Percentiles rank a stretch among this genome's conserved stretches.
phyloP scores from a whole-genome alignment of 2,329 filamentous ascomycete species.

The Calonectria pseudoturangicola region DNA sequence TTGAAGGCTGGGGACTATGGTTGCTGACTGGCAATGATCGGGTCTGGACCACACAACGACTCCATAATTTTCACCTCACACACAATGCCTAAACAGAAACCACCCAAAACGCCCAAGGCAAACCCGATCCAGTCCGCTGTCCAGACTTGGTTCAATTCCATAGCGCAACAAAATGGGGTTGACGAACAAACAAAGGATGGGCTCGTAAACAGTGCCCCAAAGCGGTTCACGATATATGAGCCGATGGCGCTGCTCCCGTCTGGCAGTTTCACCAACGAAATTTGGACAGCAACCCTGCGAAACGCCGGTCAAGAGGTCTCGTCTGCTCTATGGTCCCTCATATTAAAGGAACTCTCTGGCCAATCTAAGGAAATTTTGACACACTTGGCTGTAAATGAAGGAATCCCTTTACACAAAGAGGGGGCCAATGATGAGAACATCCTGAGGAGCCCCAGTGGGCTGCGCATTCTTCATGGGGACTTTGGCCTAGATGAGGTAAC shows the following conservation, averaged over 20 bases:
- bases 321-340: constrained; percentile 66
- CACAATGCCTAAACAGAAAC: constrained; percentile 54
- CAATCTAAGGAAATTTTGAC: constrained; percentile 67
- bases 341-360: constrained; percentile 68
- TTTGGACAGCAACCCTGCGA: constrained; percentile 64
- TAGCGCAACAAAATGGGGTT: constrained; percentile 26
- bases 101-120: constrained; percentile 45
- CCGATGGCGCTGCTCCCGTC: constrained; percentile 77
- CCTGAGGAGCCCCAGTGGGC: constrained; percentile 81
- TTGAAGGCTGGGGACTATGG: not conserved
- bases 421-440: constrained; percentile 74
- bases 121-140: constrained; percentile 59
- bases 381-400: constrained; percentile 76
- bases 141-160: constrained; percentile 53
- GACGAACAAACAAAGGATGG: constrained; percentile 44
- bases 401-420: constrained; percentile 70
- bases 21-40: not conserved
- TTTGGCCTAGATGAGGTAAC: constrained; percentile 75
- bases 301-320: constrained; percentile 49
- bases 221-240: constrained; percentile 76
- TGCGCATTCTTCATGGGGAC: constrained; percentile 82
- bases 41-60: constrained; percentile 19
- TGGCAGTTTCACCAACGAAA: constrained; percentile 70
- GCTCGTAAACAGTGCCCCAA: constrained; percentile 68
- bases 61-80: constrained; percentile 28